These are phyloP conservation scores for Exophiala calicioides DNA, from an alignment of 2,329 filamentous ascomycete species.

Conservation along the genomic window DNA sequence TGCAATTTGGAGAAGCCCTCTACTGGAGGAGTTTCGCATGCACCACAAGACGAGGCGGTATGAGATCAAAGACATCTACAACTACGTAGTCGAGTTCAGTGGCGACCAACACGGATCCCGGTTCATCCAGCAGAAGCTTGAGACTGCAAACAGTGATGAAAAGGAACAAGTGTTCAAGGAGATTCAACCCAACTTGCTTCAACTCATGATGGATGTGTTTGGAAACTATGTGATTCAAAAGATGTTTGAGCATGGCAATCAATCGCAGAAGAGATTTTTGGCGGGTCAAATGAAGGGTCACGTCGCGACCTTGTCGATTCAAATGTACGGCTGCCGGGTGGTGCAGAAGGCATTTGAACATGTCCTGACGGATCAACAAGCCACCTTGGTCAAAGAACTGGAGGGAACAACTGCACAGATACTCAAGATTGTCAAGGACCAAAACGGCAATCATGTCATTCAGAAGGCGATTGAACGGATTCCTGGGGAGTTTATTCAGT, in stretches of 20 bases:
- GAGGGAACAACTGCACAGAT: slow-evolving; percentile 80
- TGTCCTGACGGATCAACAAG: slow-evolving; percentile 88
- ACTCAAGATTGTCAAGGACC: slow-evolving; percentile 75
- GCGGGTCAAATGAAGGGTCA: slow-evolving; percentile 86
- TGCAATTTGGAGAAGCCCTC: slow-evolving; percentile 57
- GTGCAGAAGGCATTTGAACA: slow-evolving; percentile 95
- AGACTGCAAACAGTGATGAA: slow-evolving; percentile 91
- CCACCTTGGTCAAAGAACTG: slow-evolving; percentile 78
- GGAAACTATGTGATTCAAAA: slow-evolving; percentile 99
- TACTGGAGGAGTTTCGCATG: slow-evolving; percentile 78
- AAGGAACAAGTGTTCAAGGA: slow-evolving; percentile 89
- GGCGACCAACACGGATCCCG: slow-evolving; percentile 94
- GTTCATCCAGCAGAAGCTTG: slow-evolving; percentile 91
- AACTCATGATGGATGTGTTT: slow-evolving; percentile 94
- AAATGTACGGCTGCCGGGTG: slow-evolving; percentile 93
- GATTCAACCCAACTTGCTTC: slow-evolving; percentile 78
- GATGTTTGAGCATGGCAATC: slow-evolving; percentile 93
- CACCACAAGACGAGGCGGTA: slow-evolving; percentile 74
- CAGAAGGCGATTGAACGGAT: slow-evolving; percentile 88
- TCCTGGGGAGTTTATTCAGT: slow-evolving; percentile 75
- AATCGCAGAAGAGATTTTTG: slow-evolving; percentile 85
- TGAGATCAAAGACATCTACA: slow-evolving; percentile 86
- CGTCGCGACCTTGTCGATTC: slow-evolving; percentile 73
- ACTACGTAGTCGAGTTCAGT: slow-evolving; percentile 87
- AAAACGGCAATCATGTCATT: slow-evolving; percentile 95